A percentile compares a stretch with the other conserved stretches of the same genome.
Evolutionary conservation across 2,329 filamentous ascomycete species (phyloP).

Genomic region (Colletotrichum horii): DNA sequence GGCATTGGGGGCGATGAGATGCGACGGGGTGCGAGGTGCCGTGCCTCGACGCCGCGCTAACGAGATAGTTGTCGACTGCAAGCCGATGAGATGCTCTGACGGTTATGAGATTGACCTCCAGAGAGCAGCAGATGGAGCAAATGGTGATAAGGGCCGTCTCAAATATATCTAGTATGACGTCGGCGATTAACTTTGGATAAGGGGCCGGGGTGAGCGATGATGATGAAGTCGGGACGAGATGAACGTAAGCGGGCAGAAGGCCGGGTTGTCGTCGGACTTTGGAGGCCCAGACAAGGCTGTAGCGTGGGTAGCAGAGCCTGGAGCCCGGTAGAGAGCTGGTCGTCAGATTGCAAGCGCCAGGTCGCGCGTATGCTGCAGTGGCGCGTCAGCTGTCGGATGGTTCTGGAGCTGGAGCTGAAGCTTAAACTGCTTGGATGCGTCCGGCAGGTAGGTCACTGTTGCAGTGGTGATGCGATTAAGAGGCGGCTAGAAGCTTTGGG

Average conservation of each 20-base stretch:
- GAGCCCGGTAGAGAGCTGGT: background rate
- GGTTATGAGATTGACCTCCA: background rate
- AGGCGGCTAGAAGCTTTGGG: constrained; percentile 5
- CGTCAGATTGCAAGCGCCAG: background rate
- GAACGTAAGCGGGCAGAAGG: background rate
- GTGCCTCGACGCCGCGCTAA: constrained; percentile 1
- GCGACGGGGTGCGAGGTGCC: constrained; percentile 9
- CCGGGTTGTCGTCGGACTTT: background rate
- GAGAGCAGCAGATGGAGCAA: background rate
- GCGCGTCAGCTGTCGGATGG: background rate
- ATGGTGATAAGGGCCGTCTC: background rate
- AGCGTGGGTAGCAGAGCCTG: background rate
- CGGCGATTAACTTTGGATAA: background rate
- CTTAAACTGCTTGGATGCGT: background rate
- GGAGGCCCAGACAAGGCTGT: background rate
- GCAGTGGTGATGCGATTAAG: background rate
- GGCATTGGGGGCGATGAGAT: constrained; percentile 37
- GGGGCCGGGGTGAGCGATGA: background rate
- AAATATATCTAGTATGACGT: background rate
- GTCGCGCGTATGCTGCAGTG: constrained; percentile 5
- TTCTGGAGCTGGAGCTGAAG: background rate
- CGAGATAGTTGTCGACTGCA: background rate
- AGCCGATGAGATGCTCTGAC: background rate
- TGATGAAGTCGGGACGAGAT: background rate
- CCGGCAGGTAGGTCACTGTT: background rate